Conservation (phyloP, 176 grass and related monocot genomes). For the Juncus inflexus region DNA sequence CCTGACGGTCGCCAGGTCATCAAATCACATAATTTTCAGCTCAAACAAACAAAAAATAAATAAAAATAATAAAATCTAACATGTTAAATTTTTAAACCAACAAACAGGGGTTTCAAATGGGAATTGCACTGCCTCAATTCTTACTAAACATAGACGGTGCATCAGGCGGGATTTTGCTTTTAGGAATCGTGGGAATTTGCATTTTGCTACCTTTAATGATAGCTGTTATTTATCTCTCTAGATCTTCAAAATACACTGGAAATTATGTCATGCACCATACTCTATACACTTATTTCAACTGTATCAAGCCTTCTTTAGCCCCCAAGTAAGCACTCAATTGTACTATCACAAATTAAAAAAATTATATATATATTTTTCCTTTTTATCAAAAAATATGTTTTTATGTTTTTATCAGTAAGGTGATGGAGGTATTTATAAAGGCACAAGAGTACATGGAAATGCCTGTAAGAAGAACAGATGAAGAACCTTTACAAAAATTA, state of each 20-base stretch:
- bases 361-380: background rate
- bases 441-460: slow-evolving; percentile 98
- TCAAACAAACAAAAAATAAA: too few relatives aligned
- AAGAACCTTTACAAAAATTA: slow-evolving; percentile 92
- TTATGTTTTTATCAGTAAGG: slow-evolving; percentile 55
- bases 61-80: slow-evolving; percentile 5
- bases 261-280: slow-evolving; percentile 99
- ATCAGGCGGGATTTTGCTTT: slow-evolving; percentile 88
- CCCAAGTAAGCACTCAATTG: slow-evolving; percentile 56
- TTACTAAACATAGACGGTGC: slow-evolving; percentile 93
- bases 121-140: slow-evolving; percentile 91
- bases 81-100: background rate
- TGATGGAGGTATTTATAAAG: slow-evolving; percentile 99
- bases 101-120: slow-evolving; percentile 90
- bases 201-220: slow-evolving; percentile 93
- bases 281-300: slow-evolving; percentile 90
- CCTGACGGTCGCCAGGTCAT: slow-evolving; percentile 99
- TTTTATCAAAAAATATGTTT: background rate
- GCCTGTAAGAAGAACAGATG: slow-evolving; percentile 88
- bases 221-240: slow-evolving; percentile 99
- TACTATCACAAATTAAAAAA: slow-evolving; percentile 1
- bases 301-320: slow-evolving; percentile 98
- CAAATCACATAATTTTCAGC: slow-evolving; percentile 15
- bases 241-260: slow-evolving; percentile 95
- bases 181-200: slow-evolving; percentile 92